Base-by-base conservation (phyloP, 1,139 yeast genomes). In the Kluyveromyces sp. region DNA sequence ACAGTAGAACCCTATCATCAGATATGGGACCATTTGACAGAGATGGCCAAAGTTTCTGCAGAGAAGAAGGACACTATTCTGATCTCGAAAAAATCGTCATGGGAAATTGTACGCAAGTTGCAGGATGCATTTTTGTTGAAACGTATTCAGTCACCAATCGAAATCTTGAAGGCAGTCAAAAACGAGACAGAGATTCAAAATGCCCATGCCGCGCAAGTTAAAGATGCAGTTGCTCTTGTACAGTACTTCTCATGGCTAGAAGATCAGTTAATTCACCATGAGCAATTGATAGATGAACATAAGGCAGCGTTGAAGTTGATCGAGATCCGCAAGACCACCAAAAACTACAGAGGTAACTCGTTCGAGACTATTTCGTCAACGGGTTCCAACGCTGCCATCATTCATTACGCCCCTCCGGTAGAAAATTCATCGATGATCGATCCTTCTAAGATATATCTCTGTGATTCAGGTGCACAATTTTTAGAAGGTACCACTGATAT, bases 401-500 rank as follows among this genome's bases (percentile, higher is more conserved):
- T 94, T 50, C 99, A 94, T 64, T 94, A 94, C 64, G 69, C 84
- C 16, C 98, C 95, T n/a, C 69, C 72, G 3, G 60, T 56, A 38
- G 82, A 75, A 28, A 69, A 75, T 28, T 79, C 85, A 47, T 67
- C 84, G 3, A 70, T 78, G 54, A 82, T 94, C 46, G 80, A 86
- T 54, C 88, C 89, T 15, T 68, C 75, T 40, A 83, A 86, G 58
- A 75, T 88, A 22, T 92, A 89, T 61, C 71, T 94, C 48, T 78
- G 87, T 58, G 99, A 94, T 64, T 80, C 96, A 2, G 98, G 99
- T 4, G 83, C 95, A 2, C 99, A 94, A 61, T 94, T 83, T 60
- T 67, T 81, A 41, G 96, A 89, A 51, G 99, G 98, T 30, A 92
- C 98, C 1, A 92, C 98, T 1, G 98, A 92, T 64, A 85, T 92